Evolutionary conservation across 768 basidiomycete species (phyloP), one percentile per base, ranked within the genome.

Genomic region (Suillus alpinus): DNA sequence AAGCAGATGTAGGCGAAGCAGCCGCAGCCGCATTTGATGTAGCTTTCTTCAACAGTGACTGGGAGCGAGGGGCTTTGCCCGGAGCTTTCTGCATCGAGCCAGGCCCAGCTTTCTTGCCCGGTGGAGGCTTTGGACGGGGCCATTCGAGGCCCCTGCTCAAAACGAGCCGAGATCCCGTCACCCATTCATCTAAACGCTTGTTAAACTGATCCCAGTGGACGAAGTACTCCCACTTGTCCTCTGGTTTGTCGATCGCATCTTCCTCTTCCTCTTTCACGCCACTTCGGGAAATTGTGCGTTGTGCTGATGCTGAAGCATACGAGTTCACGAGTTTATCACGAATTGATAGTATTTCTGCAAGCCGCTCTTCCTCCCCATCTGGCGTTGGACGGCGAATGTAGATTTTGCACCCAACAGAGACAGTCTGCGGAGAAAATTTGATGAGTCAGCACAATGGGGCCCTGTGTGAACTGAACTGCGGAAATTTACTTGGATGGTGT

Each of bases 141-240:
- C 93, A 96, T 75, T 98, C 95, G 65, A 99, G 83, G 69, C 97
- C 95, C 64, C 89, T 83, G 61, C 78, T 82, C 49, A 95, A 80
- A 44, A 98, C 83, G 59, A 99, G 83, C 43, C 96, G 86, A 1
- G 91, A 89, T 16, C 92, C 93, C 14, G 90, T 78, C 26, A 99
- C 89, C 97, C 97, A 99, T 58, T 97, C 97, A 71, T 99, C 97
- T 43, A 98, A 81, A 63, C 97, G 95, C 74, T 99, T 99, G 81
- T 99, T 99, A 83, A 98, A 98, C 65, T 93, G 87, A 67, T 98
- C 94, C 89, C 96, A 99, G 70, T 99, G 97, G 20, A 98, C 94
- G 70, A 98, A 99, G 80, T 87, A 98, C 74, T 98, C 95, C 73
- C 86, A 84, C 67, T 90, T 87, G 72, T 94, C 92, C 68, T 89